A percentile compares a stretch with the other conserved stretches of the same genome.
Conservation (phyloP, 2,329 filamentous ascomycete species). For the Fusarium camptoceras region DNA sequence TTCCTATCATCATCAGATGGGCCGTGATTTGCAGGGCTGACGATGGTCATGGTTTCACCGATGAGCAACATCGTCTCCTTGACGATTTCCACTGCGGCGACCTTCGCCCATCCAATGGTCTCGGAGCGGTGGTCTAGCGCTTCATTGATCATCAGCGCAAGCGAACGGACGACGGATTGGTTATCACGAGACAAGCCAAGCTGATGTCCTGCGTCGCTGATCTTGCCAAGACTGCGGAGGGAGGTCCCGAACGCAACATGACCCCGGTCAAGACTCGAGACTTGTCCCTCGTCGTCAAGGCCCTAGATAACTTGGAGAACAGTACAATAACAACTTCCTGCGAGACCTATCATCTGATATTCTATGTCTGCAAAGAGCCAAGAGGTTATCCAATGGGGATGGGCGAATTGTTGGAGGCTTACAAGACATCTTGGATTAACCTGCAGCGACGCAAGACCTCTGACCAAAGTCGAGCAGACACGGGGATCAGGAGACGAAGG, state of each 20-base stretch:
- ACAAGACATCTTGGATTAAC: background rate
- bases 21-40: background rate
- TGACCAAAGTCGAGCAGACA: rapidly evolving
- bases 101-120: background rate
- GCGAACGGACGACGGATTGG: rapidly evolving
- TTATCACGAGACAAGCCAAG: background rate
- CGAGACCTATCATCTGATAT: background rate
- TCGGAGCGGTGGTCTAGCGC: background rate
- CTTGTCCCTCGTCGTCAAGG: background rate
- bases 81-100: background rate
- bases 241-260: rapidly evolving
- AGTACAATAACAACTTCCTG: background rate
- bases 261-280: background rate
- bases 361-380: background rate
- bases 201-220: background rate
- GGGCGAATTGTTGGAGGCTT: background rate
- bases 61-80: background rate
- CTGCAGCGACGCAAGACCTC: rapidly evolving
- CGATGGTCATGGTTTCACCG: background rate
- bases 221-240: rapidly evolving
- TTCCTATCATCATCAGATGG: conserved; percentile 5
- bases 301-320: background rate
- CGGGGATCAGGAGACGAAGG: rapidly evolving
- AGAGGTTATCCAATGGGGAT: rapidly evolving
- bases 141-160: background rate